Conservation (phyloP, 331 rosid genomes). For the Malus hybrid region DNA sequence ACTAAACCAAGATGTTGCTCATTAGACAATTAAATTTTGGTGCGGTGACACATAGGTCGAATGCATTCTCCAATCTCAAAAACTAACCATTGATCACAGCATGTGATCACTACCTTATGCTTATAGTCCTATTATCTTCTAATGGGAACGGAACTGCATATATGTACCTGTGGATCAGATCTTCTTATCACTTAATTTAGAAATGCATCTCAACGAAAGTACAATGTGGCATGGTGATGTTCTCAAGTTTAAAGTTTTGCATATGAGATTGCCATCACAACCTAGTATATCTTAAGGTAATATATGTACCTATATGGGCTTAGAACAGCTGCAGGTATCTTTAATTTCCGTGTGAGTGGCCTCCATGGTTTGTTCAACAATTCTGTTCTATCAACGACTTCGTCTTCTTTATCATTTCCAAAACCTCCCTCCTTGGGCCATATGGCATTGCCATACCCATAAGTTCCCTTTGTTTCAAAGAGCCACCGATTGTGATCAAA, state of each 20-base stretch:
- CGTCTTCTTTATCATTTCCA: conserved; percentile 40
- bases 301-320: conserved; percentile 60
- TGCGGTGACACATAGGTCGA: background rate
- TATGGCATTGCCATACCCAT: conserved; percentile 81
- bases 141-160: background rate
- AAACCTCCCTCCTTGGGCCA: conserved; percentile 60
- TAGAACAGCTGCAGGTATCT: conserved; percentile 57
- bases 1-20: background rate
- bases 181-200: background rate
- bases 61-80: conserved; percentile 1
- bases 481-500: conserved; percentile 60
- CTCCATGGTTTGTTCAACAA: conserved; percentile 58
- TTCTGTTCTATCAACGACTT: conserved; percentile 41
- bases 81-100: background rate
- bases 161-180: background rate
- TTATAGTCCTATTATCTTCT: too few relatives aligned
- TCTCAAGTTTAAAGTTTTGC: background rate
- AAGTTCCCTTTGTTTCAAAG: conserved; percentile 61
- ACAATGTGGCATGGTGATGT: background rate
- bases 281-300: background rate
- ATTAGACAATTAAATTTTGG: background rate
- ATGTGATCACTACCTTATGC: background rate
- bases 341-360: conserved; percentile 57
- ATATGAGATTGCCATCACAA: background rate
- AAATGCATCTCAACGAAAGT: background rate